Conservation (phyloP, 768 basidiomycete genomes). For the Mycena crocata region DNA sequence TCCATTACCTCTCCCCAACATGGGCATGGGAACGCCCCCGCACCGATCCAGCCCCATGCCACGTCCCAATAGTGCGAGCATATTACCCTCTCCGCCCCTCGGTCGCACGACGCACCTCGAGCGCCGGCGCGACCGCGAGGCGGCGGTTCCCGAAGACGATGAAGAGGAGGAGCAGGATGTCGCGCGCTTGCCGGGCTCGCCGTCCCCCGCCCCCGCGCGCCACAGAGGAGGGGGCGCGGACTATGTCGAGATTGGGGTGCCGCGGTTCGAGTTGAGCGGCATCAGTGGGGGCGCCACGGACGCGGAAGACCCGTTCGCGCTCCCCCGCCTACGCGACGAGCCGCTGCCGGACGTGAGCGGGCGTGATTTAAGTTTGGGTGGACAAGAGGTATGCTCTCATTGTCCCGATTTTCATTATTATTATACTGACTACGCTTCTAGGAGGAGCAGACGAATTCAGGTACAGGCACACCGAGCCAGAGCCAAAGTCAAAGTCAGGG, state of each 20-base stretch:
- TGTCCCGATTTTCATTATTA: neutral
- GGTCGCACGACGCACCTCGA: conserved; percentile 55
- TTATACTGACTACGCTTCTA: neutral
- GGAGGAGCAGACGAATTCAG: neutral
- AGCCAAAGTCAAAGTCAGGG: conserved; percentile 2
- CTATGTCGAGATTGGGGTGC: conserved; percentile 27
- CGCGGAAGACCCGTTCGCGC: conserved; percentile 35
- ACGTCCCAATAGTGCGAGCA: no score
- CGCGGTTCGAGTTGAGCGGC: conserved; percentile 35
- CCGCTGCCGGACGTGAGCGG: conserved; percentile 20
- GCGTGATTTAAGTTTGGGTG: no score
- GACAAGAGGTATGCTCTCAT: no score
- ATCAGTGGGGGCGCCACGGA: neutral
- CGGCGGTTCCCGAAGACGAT: conserved; percentile 39
- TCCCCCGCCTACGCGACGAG: conserved; percentile 35
- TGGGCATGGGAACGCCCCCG: conserved; percentile 37
- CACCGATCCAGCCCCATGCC: no score
- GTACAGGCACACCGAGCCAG: neutral
- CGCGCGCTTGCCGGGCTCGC: conserved; percentile 61
- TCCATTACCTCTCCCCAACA: conserved; percentile 29
- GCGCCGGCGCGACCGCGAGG: conserved; percentile 40
- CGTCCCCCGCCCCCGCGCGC: conserved; percentile 54
- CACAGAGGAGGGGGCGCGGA: conserved; percentile 15
- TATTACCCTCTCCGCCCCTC: conserved; percentile 43
- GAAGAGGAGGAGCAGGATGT: conserved; percentile 51